phyloP scores from a whole-genome alignment of 2,329 filamentous ascomycete genomes.

The Fusarium irregulare region DNA sequence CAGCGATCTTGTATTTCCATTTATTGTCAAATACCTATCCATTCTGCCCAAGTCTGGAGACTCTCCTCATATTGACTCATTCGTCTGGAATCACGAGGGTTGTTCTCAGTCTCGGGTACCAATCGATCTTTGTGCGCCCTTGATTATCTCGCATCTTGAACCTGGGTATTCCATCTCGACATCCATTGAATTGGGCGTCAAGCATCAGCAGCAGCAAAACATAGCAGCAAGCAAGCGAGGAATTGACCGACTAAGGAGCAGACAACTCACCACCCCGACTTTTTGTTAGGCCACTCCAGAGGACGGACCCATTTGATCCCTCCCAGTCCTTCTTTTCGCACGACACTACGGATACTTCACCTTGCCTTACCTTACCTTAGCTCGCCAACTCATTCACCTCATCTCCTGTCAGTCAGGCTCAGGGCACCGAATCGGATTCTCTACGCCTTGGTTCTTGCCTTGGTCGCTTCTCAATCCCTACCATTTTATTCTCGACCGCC shows the following conservation, averaged over 20 bases:
- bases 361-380: conserved; percentile 11
- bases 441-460: conserved; percentile 32
- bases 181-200: conserved; percentile 32
- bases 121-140: conserved; percentile 28
- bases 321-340: conserved; percentile 13
- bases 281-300: conserved; percentile 21
- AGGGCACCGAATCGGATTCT: conserved; percentile 31
- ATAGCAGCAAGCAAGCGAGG: conserved; percentile 15
- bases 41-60: not conserved
- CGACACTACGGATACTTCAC: conserved; percentile 18
- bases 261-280: conserved; percentile 33
- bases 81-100: conserved; percentile 13
- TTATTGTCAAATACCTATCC: not conserved
- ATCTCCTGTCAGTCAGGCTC: conserved; percentile 4
- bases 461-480: conserved; percentile 34
- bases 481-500: conserved; percentile 39
- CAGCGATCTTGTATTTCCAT: conserved; percentile 14
- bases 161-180: conserved; percentile 17
- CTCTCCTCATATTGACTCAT: conserved; percentile 17
- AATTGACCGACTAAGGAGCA: conserved; percentile 38
- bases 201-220: conserved; percentile 2
- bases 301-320: conserved; percentile 18
- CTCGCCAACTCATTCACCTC: conserved; percentile 30
- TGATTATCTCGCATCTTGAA: conserved; percentile 22
- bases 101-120: conserved; percentile 22